These are phyloP conservation scores for Acer negundo DNA, from an alignment of 345 rosid genomes.

Conservation along the genomic window DNA sequence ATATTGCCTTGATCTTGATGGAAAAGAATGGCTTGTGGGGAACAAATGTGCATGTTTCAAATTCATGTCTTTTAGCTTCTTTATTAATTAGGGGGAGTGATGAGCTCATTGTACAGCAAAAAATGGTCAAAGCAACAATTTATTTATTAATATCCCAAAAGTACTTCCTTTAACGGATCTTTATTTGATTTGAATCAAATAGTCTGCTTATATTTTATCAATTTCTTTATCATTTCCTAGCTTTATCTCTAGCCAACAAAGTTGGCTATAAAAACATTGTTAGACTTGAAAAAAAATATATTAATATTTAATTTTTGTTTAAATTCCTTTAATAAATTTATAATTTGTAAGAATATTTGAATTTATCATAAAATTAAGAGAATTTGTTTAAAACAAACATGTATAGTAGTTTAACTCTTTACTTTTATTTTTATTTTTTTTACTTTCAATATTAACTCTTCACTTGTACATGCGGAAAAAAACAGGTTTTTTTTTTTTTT, in stretches of 20 bases:
- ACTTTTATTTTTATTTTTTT: too few relatives aligned
- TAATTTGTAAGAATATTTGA: background rate
- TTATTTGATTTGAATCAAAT: background rate
- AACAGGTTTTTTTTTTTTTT: background rate
- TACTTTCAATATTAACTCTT: background rate
- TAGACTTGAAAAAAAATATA: too few relatives aligned
- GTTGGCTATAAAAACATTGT: background rate
- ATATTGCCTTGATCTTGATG: slow-evolving; percentile 28
- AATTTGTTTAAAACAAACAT: too few relatives aligned
- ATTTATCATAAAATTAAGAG: background rate
- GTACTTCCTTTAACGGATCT: slow-evolving; percentile 9
- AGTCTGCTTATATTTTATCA: background rate
- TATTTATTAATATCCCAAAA: background rate
- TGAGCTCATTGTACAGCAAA: background rate
- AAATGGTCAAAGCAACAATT: background rate
- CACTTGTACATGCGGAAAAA: background rate
- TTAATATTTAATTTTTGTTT: too few relatives aligned
- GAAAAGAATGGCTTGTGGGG: slow-evolving; percentile 9
- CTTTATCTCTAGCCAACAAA: background rate
- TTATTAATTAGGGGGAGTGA: background rate
- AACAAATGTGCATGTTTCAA: background rate
- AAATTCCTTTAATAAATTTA: too few relatives aligned
- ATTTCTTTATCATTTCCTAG: background rate
- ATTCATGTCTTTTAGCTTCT: background rate
- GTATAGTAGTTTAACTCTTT: background rate